Percentiles rank a stretch among this genome's conserved stretches.
These are phyloP conservation scores for Eremothecium sinecaudum DNA, from an alignment of 1,139 yeast species.

Conservation along the genomic window DNA sequence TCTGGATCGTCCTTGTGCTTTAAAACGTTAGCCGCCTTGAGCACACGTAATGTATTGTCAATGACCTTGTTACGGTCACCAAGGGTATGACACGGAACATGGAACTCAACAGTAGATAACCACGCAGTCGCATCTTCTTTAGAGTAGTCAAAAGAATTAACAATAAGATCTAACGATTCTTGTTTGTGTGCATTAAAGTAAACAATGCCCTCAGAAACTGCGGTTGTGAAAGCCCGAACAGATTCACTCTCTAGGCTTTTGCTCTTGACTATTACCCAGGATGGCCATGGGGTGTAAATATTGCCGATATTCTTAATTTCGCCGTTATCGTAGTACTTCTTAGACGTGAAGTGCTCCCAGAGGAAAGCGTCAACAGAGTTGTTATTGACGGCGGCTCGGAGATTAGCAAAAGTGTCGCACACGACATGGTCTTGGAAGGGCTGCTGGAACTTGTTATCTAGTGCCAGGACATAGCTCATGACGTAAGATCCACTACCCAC, in stretches of 20 bases:
- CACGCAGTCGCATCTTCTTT: constrained; percentile 45
- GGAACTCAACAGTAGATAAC: constrained; percentile 9
- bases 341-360: constrained; percentile 93
- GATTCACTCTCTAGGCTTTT: constrained; percentile 32
- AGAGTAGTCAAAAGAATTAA: constrained; percentile 62
- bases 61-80: constrained; percentile 7
- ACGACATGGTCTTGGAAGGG: constrained; percentile 49
- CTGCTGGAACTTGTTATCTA: constrained; percentile 40
- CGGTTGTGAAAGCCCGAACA: constrained; percentile 39
- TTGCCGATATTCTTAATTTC: constrained; percentile 81
- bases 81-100: constrained; percentile 5
- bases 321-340: constrained; percentile 66
- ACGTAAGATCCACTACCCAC: constrained; percentile 88
- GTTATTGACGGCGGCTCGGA: constrained; percentile 70
- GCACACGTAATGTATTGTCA: constrained; percentile 7
- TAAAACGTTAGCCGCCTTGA: constrained; percentile 7
- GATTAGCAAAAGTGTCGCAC: constrained; percentile 58
- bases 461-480: constrained; percentile 78
- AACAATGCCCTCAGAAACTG: constrained; percentile 56
- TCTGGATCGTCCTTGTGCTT: constrained; percentile 6
- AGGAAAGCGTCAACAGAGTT: constrained; percentile 70
- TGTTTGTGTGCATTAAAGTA: constrained; percentile 53
- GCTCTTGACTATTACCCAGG: constrained; percentile 70
- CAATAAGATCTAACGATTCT: constrained; percentile 59
- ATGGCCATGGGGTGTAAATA: constrained; percentile 93